These are phyloP conservation scores for Chaetomiaceae sp. DNA, from an alignment of 2,329 filamentous ascomycete species.

Conservation along the genomic window DNA sequence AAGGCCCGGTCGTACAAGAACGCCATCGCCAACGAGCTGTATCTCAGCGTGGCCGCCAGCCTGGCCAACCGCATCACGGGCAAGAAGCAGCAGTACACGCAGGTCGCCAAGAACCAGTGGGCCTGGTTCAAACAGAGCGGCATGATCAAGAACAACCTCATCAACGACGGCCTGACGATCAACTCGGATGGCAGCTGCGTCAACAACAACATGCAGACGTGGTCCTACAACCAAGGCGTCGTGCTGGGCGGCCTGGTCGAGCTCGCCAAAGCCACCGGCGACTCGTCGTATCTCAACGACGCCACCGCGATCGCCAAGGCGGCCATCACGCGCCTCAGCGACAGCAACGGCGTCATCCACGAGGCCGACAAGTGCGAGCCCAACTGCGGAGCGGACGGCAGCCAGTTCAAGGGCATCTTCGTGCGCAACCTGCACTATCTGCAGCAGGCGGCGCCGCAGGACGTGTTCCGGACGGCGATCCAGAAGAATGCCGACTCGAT, in stretches of 20 bases:
- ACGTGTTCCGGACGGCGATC: slow-evolving; percentile 49
- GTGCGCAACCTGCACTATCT: slow-evolving; percentile 56
- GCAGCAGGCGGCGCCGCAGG: slow-evolving; percentile 43
- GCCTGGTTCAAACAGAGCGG: slow-evolving; percentile 45
- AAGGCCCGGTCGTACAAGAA: slow-evolving; percentile 46
- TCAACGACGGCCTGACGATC: slow-evolving; percentile 47
- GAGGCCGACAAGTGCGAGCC: slow-evolving; percentile 46
- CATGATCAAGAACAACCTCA: slow-evolving; percentile 45
- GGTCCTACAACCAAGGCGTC: slow-evolving; percentile 53
- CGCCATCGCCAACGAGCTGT: slow-evolving; percentile 53
- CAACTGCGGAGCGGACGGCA: slow-evolving; percentile 43
- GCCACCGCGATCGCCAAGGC: slow-evolving; percentile 46
- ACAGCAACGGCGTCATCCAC: slow-evolving; percentile 41
- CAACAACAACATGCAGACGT: slow-evolving; percentile 42
- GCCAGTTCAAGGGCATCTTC: slow-evolving; percentile 67
- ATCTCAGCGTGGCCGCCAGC: slow-evolving; percentile 45
- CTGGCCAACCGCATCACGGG: slow-evolving; percentile 41
- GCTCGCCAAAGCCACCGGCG: slow-evolving; percentile 38
- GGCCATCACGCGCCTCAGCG: slow-evolving; percentile 40
- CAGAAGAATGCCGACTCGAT: slow-evolving; percentile 57
- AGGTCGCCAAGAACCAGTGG: slow-evolving; percentile 44
- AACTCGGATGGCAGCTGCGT: slow-evolving; percentile 38
- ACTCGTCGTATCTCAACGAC: slow-evolving; percentile 33
- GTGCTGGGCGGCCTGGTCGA: slow-evolving; percentile 48
- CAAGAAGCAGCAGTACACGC: slow-evolving; percentile 36